These are phyloP conservation scores for Amphichorda felina DNA, from an alignment of 2,329 filamentous ascomycete species.

Conservation along the genomic window DNA sequence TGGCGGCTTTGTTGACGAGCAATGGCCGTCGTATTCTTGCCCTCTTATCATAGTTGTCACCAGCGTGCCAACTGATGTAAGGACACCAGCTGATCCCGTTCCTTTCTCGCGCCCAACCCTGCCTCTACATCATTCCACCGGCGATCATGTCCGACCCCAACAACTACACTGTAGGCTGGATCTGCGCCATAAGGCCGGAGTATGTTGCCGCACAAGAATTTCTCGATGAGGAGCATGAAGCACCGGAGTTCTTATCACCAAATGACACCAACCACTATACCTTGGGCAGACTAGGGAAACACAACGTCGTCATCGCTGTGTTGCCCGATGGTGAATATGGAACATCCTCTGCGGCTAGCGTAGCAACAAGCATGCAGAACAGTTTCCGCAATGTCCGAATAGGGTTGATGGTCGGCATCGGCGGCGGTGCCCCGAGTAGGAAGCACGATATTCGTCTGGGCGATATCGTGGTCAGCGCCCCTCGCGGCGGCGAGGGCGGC, in stretches of 20 bases:
- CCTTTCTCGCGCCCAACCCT: too few relatives aligned
- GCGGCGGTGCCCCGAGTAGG: constrained; percentile 11
- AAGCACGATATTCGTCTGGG: constrained; percentile 9
- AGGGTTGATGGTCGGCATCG: constrained; percentile 14
- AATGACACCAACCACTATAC: constrained; percentile 8
- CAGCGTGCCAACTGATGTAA: too few relatives aligned
- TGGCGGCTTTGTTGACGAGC: too few relatives aligned
- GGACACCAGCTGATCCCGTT: too few relatives aligned
- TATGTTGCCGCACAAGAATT: constrained; percentile 7
- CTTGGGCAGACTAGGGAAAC: constrained; percentile 4
- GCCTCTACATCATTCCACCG: too few relatives aligned
- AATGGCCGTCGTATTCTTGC: too few relatives aligned
- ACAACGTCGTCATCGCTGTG: constrained; percentile 8
- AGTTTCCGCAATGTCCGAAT: constrained; percentile 7
- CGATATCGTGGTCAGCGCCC: constrained; percentile 9
- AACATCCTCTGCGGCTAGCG: constrained; percentile 6
- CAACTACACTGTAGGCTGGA: constrained; percentile 9
- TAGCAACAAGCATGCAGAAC: constrained; percentile 5
- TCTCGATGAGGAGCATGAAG: constrained; percentile 7
- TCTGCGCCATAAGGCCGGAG: constrained; percentile 9
- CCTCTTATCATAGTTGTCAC: too few relatives aligned
- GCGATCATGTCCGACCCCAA: constrained; percentile 3
- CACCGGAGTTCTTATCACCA: background rate
- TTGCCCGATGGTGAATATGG: constrained; percentile 8
- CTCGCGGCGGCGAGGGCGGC: background rate